phyloP scores from a whole-genome alignment of 805 yeast genomes.

The Saccharomycopsis selenospora region DNA sequence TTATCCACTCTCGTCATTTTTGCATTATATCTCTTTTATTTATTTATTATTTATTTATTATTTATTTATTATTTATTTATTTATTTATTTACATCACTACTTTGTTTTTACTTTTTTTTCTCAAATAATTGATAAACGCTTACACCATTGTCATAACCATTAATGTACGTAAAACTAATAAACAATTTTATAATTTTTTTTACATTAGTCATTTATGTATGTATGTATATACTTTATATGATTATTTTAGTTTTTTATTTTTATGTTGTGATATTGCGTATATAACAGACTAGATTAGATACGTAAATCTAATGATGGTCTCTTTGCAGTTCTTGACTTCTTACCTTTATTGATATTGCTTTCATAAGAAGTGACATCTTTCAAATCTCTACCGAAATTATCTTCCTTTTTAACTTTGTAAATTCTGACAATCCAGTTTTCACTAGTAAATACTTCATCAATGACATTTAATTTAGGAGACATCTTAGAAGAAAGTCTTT shows the following conservation, averaged over 20 bases:
- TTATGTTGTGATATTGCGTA: no score
- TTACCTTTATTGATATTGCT: constrained; percentile 29
- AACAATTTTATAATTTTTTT: no score
- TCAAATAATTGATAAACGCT: no score
- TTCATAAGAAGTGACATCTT: constrained; percentile 49
- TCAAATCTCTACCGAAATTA: constrained; percentile 72
- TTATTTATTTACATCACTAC: no score
- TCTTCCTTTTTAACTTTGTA: constrained; percentile 88
- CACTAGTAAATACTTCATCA: constrained; percentile 92
- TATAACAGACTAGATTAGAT: no score
- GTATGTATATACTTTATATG: neutral
- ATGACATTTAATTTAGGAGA: constrained; percentile 59
- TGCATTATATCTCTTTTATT: no score
- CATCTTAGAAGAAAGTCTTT: constrained; percentile 48
- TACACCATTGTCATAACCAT: no score
- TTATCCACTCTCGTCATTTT: no score
- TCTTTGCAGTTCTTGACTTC: constrained; percentile 41
- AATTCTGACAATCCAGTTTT: constrained; percentile 94
- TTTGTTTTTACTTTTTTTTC: no score
- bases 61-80: no score
- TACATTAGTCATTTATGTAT: neutral
- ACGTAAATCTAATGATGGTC: constrained; percentile 48
- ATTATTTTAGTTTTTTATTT: neutral
- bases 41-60: no score
- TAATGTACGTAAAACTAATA: no score